Conservation (phyloP, 805 yeast genomes). For the Hanseniaspora osmophila region DNA sequence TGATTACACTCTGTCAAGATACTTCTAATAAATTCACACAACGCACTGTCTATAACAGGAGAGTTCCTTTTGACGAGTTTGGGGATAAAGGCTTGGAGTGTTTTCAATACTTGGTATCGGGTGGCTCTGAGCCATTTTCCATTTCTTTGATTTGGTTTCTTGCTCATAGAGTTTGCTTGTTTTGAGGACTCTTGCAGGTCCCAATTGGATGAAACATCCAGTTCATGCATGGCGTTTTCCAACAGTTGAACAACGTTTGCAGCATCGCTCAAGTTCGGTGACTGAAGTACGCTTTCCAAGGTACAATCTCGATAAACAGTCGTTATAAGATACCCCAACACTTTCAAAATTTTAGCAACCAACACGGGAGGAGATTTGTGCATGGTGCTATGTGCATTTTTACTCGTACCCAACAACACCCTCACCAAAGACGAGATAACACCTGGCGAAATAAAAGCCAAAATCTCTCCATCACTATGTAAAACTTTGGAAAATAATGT, state of each 20-base stretch:
- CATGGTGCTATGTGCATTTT: neutral
- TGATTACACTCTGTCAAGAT: constrained; percentile 8
- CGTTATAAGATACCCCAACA: neutral
- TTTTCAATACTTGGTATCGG: constrained; percentile 32
- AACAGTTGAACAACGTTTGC: neutral
- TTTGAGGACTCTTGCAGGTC: neutral
- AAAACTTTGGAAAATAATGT: constrained; percentile 14
- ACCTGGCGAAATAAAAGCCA: constrained; percentile 39
- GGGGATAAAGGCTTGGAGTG: constrained; percentile 26
- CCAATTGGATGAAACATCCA: neutral
- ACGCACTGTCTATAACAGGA: constrained; percentile 7
- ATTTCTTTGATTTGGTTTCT: constrained; percentile 27
- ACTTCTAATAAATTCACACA: constrained; percentile 8
- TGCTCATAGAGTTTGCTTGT: constrained; percentile 5
- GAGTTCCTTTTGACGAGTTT: constrained; percentile 16
- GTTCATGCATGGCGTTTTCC: neutral
- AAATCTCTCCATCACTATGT: constrained; percentile 31
- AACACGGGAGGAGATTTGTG: neutral
- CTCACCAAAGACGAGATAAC: constrained; percentile 33
- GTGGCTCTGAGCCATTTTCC: constrained; percentile 44
- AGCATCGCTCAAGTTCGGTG: no score
- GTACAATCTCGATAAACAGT: neutral
- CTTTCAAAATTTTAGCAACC: neutral
- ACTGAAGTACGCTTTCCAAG: neutral
- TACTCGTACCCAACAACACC: constrained; percentile 7